phyloP scores from a whole-genome alignment of 345 rosid species.

The Cardamine chenopodiifolia region DNA sequence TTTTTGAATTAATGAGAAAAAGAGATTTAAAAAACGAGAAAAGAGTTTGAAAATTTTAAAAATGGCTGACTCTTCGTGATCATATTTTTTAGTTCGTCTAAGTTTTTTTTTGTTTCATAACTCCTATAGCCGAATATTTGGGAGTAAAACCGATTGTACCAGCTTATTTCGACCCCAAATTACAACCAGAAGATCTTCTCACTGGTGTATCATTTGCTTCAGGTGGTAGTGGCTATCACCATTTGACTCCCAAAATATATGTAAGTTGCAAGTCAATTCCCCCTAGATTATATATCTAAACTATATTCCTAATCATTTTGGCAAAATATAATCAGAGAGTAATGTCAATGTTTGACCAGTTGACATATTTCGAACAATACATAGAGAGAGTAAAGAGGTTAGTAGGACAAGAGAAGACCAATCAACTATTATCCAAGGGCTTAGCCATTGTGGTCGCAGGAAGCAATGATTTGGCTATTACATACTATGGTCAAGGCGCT shows the following conservation, averaged over 20 bases:
- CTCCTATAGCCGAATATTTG: constrained; percentile 46
- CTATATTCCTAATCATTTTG: not conserved
- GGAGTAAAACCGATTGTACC: constrained; percentile 54
- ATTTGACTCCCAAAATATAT: constrained; percentile 47
- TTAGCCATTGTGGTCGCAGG: constrained; percentile 42
- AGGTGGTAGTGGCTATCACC: constrained; percentile 61
- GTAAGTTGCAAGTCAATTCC: constrained; percentile 37
- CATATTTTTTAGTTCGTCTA: not conserved
- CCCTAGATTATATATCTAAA: not conserved
- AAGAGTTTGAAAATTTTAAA: not conserved
- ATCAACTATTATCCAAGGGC: constrained; percentile 24
- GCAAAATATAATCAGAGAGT: constrained; percentile 32
- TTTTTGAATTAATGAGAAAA: too few species aligned
- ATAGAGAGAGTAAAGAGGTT: constrained; percentile 20
- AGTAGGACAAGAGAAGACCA: constrained; percentile 41
- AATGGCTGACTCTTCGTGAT: not conserved
- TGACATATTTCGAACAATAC: constrained; percentile 36
- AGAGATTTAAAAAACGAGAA: too few species aligned
- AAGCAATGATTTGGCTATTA: constrained; percentile 47
- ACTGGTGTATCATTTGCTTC: constrained; percentile 69
- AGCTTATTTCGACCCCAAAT: constrained; percentile 52
- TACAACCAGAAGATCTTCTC: constrained; percentile 50
- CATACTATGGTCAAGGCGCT: constrained; percentile 31
- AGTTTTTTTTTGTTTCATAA: not conserved
- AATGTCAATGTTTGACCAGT: constrained; percentile 36